Base-by-base conservation (phyloP, 2,329 filamentous ascomycete genomes). In the Knufia petricola region DNA sequence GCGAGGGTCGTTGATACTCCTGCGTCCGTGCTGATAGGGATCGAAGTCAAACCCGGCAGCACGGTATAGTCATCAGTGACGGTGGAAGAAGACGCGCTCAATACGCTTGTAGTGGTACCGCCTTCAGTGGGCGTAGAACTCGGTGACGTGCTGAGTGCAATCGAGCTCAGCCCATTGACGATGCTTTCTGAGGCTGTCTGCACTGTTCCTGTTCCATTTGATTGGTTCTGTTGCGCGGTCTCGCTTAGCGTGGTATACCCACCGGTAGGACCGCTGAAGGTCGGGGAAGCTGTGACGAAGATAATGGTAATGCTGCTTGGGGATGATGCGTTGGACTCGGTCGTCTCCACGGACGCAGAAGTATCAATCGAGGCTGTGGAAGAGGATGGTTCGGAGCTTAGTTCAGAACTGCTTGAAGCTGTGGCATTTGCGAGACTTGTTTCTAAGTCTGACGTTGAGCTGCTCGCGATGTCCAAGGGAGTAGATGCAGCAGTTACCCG, bases 261-360 rank as follows among this genome's bases (percentile, higher is more conserved):
- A 45, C 62, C 71, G 46, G 74, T 62, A 1, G 65, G 63, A 21
- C 73, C 75, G 12, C 65, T 61, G 53, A 76, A 78, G 20, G 75
- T 77, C 42, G 71, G 65, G 13, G 67, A 59, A 20, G 70, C 64
- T 0, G 76, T 78, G 38, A 76, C 67, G 58, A 77, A 74, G 34
- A 78, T 66, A 28, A 73, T 60, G 20, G 50, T 48, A 15, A 48
- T 37, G 9, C 30, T 41, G 26, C 20, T 32, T 2, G 32, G 36
- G 13, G 20, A 10, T 13, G 32, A 37, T 20, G 30, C 32, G 31
- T 31, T 46, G 3, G 30, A 37, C 24, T 15, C 30, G 13, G 31
- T 21, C 19, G 45, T 31, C 26, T 40, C 10, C 6, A 26, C 17
- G 4, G 23, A 21, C 3, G 43, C 4, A 20, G 9, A 2, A n/a